Conservation (phyloP, 768 basidiomycete genomes). For the Rhodotorula kratochvilovae region DNA sequence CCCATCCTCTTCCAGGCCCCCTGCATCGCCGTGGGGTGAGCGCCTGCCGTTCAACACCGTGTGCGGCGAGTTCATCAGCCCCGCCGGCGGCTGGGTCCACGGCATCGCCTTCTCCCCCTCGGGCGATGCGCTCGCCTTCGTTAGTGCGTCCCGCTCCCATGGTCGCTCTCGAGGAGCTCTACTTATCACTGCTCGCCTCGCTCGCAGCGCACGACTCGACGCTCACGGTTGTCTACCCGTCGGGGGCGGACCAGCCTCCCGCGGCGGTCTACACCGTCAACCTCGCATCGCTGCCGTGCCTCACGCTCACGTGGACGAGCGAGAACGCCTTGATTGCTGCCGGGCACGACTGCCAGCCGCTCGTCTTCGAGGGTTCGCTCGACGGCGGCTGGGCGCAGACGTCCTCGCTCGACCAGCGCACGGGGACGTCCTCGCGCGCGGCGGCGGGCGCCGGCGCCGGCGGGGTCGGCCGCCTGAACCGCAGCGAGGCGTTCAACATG, state of each 20-base stretch:
- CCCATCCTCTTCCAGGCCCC: constrained; percentile 63
- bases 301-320: constrained; percentile 78
- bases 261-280: constrained; percentile 64
- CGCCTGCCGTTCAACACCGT: constrained; percentile 96
- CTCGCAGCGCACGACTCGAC: constrained; percentile 84
- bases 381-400: constrained; percentile 68
- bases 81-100: constrained; percentile 95
- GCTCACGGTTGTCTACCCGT: constrained; percentile 84
- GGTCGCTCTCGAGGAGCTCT: too few relatives aligned
- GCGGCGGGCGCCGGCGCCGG: constrained; percentile 51
- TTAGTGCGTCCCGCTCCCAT: constrained; percentile 70
- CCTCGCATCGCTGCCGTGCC: constrained; percentile 70
- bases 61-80: constrained; percentile 85
- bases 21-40: constrained; percentile 79
- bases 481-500: constrained; percentile 78
- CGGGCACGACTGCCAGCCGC: constrained; percentile 95
- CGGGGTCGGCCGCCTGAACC: constrained; percentile 70
- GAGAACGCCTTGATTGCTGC: constrained; percentile 81
- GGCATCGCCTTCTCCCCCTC: constrained; percentile 92
- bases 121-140: constrained; percentile 89
- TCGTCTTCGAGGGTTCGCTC: constrained; percentile 71
- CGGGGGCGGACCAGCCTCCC: constrained; percentile 55
- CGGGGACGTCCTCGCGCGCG: constrained; percentile 51
- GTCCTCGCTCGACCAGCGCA: constrained; percentile 81
- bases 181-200: neutral